Evolutionary conservation across 1,284 basidiomycete species (phyloP).

Genomic region (Rhodotorula sp.): DNA sequence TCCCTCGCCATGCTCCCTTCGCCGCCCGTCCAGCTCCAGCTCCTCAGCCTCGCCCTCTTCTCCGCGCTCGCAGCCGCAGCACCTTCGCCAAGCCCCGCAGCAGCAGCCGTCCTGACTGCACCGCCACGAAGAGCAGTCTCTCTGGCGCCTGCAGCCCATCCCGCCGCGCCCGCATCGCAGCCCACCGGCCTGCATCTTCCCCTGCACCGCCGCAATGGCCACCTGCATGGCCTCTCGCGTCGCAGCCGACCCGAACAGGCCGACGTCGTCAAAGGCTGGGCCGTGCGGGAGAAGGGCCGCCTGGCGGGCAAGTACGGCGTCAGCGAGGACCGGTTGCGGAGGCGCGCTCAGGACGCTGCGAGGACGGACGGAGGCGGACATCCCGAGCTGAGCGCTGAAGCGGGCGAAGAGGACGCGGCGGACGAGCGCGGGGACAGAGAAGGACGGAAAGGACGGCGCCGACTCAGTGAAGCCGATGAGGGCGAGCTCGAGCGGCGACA

Average conservation of each 20-base stretch:
- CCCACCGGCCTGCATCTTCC: constrained; percentile 16
- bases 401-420: neutral
- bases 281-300: constrained; percentile 38
- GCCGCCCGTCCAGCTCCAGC: neutral
- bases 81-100: neutral
- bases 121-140: neutral
- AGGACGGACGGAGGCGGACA: neutral
- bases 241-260: constrained; percentile 2
- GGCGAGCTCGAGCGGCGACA: neutral
- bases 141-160: neutral
- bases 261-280: constrained; percentile 35
- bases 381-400: constrained; percentile 9
- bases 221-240: constrained; percentile 8
- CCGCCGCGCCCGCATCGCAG: neutral
- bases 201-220: constrained; percentile 18
- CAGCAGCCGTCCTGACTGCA: neutral
- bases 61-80: neutral
- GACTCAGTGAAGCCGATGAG: neutral
- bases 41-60: constrained; percentile 1
- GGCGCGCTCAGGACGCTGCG: neutral
- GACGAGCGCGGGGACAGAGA: neutral
- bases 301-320: constrained; percentile 36
- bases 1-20: neutral
- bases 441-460: neutral
- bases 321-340: constrained; percentile 1